phyloP scores from a whole-genome alignment of 2,329 filamentous ascomycete species.

The Diaporthe sp. region DNA sequence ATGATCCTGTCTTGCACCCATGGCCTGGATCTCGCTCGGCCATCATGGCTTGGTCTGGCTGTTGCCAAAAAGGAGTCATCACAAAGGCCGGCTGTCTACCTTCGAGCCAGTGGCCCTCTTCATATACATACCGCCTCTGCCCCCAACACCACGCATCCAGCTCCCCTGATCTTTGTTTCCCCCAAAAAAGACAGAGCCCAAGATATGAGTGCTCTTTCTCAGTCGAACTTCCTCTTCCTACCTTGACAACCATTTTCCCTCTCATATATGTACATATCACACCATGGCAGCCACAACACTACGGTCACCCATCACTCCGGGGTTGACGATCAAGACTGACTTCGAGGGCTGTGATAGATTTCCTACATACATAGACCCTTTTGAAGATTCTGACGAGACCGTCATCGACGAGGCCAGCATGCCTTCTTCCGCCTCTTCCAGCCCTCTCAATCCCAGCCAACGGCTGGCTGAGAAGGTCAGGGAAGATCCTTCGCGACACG shows the following conservation, averaged over 20 bases:
- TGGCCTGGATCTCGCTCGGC: constrained; percentile 7
- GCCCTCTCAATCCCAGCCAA: constrained; percentile 43
- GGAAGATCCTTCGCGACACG: constrained; percentile 69
- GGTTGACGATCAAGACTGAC: constrained; percentile 51
- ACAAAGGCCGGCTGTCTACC: constrained; percentile 14
- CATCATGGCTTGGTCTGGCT: constrained; percentile 30
- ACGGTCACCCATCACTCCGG: constrained; percentile 34
- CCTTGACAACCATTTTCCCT: neutral
- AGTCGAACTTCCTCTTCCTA: neutral
- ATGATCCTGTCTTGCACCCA: constrained; percentile 10
- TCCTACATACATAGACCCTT: constrained; percentile 52
- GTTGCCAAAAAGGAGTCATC: constrained; percentile 31
- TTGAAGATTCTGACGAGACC: constrained; percentile 48
- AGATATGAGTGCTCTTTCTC: neutral
- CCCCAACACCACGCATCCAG: neutral
- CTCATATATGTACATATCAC: neutral
- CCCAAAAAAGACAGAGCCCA: neutral
- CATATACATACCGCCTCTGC: constrained; percentile 34
- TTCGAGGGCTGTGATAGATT: constrained; percentile 47
- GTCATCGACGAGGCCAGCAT: constrained; percentile 44
- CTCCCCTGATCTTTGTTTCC: neutral
- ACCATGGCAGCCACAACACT: constrained; percentile 32
- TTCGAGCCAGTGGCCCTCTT: neutral
- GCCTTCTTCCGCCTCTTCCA: constrained; percentile 44
- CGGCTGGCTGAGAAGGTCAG: constrained; percentile 48